A percentile compares a stretch with the other conserved stretches of the same genome.
Evolutionary conservation across 495 filamentous ascomycete species (phyloP).

Genomic region (Penicillium bialowiezense): DNA sequence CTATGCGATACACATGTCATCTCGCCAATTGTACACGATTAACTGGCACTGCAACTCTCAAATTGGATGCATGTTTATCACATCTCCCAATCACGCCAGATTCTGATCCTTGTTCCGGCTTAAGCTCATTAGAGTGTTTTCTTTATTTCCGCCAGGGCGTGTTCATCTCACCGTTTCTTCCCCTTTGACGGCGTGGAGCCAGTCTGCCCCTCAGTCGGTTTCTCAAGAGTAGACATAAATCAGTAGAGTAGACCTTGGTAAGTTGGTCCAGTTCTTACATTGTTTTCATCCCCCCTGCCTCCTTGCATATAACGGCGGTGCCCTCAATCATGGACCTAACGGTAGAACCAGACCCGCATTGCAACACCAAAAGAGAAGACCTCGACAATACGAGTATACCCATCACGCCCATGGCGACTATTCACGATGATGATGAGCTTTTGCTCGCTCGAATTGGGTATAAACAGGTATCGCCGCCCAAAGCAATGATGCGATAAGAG

Average conservation of each 20-base stretch:
- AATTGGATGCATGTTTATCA: slow-evolving; percentile 13
- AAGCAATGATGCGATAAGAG: neutral
- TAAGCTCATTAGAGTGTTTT: slow-evolving; percentile 7
- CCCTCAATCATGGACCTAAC: slow-evolving; percentile 14
- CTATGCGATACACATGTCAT: neutral
- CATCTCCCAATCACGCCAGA: slow-evolving; percentile 7
- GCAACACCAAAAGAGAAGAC: neutral
- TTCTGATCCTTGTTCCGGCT: neutral
- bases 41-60: too few species aligned
- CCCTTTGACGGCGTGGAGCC: neutral
- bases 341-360: slow-evolving; percentile 7
- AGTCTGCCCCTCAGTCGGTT: slow-evolving; percentile 17
- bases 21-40: neutral
- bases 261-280: slow-evolving; percentile 3
- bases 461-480: slow-evolving; percentile 51
- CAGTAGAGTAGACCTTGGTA: slow-evolving; percentile 5
- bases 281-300: slow-evolving; percentile 6
- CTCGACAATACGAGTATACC: neutral
- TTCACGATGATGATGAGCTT: slow-evolving; percentile 63
- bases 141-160: neutral
- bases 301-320: slow-evolving; percentile 1
- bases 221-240: slow-evolving; percentile 13
- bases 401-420: slow-evolving; percentile 38
- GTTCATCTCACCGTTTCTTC: slow-evolving; percentile 23
- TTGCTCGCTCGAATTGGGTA: slow-evolving; percentile 67